Evolutionary conservation across 2,329 filamentous ascomycete species (phyloP), one percentile per base, ranked within the genome.

Genomic region (Pestalotiopsis sp.): DNA sequence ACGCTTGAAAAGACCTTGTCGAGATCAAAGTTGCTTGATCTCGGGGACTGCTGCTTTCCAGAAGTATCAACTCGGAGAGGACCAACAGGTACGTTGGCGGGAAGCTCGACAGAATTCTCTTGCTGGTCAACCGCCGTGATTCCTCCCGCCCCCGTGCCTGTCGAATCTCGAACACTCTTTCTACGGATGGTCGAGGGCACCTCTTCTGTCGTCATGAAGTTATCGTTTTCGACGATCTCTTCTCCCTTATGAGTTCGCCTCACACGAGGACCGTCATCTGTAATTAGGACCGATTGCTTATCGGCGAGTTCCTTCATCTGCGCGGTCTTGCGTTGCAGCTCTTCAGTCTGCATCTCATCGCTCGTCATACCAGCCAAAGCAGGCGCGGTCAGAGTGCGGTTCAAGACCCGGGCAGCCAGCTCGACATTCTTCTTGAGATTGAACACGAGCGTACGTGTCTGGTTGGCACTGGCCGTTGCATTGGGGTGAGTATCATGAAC

Each of bases 191-290:
- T 75, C 1, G 81, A 79, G 3, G 80, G 79, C 4, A 77, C 79
- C 59, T 83, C 83, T 52, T 81, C 80, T 27, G 72, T 76, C 1
- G 76, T 72, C 20, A 77, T 72, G 49, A 81, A 78, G n/a, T 81
- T 85, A 41, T 97, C 93, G 60, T 92, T 90, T 70, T 95, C 94
- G 17, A 98, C 87, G 17, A 97, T 80, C 77, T 98, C 96, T 69
- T 98, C 95, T 13, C 96, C 96, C 80, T 98, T 98, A 83, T 98
- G 95, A 2, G 95, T 98, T 73, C 93, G 90, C 74, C 94, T 89
- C 68, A 98, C 91, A 3, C 94, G 90, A 3, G 95, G 94, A 63
- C 89, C 87, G 20, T 92, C 90, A 23, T 93, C 89, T 14, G 93
- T 88, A 69, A 95, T 90, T 41, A 97, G 87, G 61, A 96, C 95